Evolutionary conservation across 768 basidiomycete genomes (phyloP), one percentile per base, ranked within the genome.

Genomic region (Tulasnella calospora): DNA sequence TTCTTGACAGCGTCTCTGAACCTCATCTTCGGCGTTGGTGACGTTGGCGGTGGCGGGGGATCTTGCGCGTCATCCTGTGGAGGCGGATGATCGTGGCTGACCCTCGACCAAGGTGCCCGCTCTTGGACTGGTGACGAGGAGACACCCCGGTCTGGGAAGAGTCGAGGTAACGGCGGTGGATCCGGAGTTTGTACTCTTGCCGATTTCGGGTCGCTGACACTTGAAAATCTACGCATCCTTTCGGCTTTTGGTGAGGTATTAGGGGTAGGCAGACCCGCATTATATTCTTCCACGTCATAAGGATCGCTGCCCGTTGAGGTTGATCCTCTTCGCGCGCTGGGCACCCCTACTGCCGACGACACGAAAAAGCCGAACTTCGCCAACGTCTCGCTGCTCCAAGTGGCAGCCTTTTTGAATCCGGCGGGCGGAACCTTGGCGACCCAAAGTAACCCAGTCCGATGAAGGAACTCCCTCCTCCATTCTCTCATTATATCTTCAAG

Each of bases 381-480:
- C 44, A 72, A 15, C 71, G n/a, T 40, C 3, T 40, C 44, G 44
- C 13, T 46, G 27, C 71, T 27, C 71, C 71, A 72, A 40, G 71
- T 72, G 13, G 71, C 71, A 13, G 19, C 38, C 23, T 23, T 40
- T 35, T 72, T 72, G 38, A 72, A 40, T 8, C 44, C 38, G 9
- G 36, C 44, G 3, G 71, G 71, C 19, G 71, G 71, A n/a, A 72
- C 71, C 44, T 23, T 46, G 38, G 71, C 71, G 23, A 72, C 36
- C 71, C 71, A 72, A 35, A 72, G 19, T 23, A 72, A 46, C 12
- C 71, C 71, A 23, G 71, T 72, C 71, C 61, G 44, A 40, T n/a
- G 71, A 21, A 72, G 44, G 44, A 72, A 72, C n/a, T 6, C 23
- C 4, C 3, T 23, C 38, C 13, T 72, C 71, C 36, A 40, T 27